Evolutionary conservation across 306 rosid genomes (phyloP), one percentile per base, ranked within the genome.

Genomic region (Cicer judaicum): DNA sequence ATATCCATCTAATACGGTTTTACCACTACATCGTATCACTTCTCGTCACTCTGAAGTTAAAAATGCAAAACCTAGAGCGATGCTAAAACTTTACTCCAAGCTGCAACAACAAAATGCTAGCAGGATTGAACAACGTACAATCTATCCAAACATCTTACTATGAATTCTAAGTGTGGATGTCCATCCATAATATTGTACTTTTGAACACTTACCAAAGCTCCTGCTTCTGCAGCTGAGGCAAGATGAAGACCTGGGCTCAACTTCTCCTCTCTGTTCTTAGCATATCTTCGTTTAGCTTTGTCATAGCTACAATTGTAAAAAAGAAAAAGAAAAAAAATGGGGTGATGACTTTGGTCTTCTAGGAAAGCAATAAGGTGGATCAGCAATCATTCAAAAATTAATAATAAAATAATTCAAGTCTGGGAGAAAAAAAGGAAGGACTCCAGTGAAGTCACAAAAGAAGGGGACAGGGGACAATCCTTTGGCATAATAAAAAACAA

Each of bases 221-320:
- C 99, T 61, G 99, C 99, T 87, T 92, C 99, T 13, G 97, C 96
- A 62, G 99, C 99, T 6, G 98, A 94, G 78, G 86, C 96, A 76
- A 94, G 99, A 92, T 94, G 97, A 64, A 82, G 89, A 71, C 87
- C 85, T 24, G 96, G 89, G 77, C 86, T 86, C 82, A 94, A 85
- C 78, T 74, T 85, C 75, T 84, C 96, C 61, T 81, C 89, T 81
- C 93, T 80, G 39, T 78, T 74, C 79, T 83, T 85, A 19, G 93
- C 85, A 85, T 92, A 86, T 85, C 98, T 90, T 75, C 84, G 85
- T 67, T 94, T 94, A 60, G 96, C 97, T 77, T 84, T 87, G 78
- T 90, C 96, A 70, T 94, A 94, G 79, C 98, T 92, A 78, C 89
- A 87, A 36, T 61, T 65, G 12, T 7, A 53, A 62, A 4, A 40